These are phyloP conservation scores for Eimeria sp. DNA, from an alignment of 169 alveolate species.

Conservation along the genomic window DNA sequence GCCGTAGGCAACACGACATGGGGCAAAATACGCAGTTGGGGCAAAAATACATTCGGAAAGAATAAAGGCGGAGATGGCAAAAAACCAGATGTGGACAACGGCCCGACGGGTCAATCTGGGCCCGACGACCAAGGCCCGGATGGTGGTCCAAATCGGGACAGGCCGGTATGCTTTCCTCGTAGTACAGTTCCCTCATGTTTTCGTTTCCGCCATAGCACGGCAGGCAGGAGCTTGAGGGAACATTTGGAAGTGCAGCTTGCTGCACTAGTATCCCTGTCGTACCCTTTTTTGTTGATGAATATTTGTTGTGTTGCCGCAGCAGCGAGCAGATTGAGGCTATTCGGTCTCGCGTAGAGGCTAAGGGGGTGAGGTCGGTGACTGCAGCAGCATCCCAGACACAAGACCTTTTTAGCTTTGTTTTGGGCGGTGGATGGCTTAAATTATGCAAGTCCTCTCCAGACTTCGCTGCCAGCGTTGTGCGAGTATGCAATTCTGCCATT, in stretches of 20 bases:
- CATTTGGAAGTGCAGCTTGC: not conserved
- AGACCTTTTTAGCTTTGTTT: not conserved
- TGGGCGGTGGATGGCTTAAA: not conserved
- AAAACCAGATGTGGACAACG: not conserved
- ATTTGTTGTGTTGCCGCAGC: not conserved
- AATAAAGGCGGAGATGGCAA: conserved; percentile 15
- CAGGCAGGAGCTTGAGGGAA: too few relatives aligned
- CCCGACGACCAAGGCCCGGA: not conserved
- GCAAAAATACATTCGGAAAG: conserved; percentile 4
- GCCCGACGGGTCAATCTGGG: not conserved
- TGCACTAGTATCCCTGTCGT: not conserved
- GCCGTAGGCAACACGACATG: conserved; percentile 7
- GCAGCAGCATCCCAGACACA: not conserved
- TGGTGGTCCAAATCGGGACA: not conserved
- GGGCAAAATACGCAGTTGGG: conserved; percentile 43
- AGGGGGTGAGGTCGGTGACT: not conserved
- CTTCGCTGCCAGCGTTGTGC: not conserved
- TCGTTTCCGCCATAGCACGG: not conserved
- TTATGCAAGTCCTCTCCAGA: not conserved
- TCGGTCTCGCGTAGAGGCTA: not conserved
- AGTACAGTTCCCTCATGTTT: not conserved
- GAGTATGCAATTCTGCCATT: not conserved
- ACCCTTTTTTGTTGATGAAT: not conserved
- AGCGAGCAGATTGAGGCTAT: not conserved
- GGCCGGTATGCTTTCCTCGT: not conserved